Evolutionary conservation across 1,139 yeast species (phyloP).

Genomic region (Magnusiomyces sp.): DNA sequence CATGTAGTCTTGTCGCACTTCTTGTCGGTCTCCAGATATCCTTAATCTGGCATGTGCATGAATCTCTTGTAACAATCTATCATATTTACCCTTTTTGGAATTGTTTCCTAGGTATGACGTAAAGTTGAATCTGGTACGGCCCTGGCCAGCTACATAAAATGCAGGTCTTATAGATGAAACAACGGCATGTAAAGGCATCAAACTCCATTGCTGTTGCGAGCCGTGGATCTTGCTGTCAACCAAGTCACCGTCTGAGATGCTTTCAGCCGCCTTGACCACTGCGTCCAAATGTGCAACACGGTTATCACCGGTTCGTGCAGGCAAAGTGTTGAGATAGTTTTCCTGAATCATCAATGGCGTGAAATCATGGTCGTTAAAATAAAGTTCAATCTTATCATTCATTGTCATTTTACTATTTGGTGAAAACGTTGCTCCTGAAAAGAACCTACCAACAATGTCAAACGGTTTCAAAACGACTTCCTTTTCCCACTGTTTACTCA

Average conservation of each 20-base stretch:
- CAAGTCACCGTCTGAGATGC: constrained; percentile 72
- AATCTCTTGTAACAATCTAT: constrained; percentile 71
- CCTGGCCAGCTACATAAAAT: constrained; percentile 63
- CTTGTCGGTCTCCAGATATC: constrained; percentile 68
- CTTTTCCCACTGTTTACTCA: constrained; percentile 74
- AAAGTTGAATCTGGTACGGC: constrained; percentile 64
- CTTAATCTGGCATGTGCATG: constrained; percentile 80
- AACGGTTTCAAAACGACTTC: constrained; percentile 88
- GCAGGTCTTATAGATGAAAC: constrained; percentile 82
- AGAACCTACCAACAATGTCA: constrained; percentile 69
- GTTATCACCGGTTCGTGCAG: constrained; percentile 27
- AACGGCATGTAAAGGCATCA: constrained; percentile 87
- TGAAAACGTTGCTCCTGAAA: constrained; percentile 55
- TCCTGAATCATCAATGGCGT: constrained; percentile 96
- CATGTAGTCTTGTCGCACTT: constrained; percentile 69
- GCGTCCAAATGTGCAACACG: constrained; percentile 43
- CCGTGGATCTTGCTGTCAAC: constrained; percentile 78
- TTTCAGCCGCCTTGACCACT: constrained; percentile 74
- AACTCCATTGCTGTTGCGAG: constrained; percentile 91
- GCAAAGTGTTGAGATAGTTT: constrained; percentile 66
- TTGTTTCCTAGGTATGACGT: constrained; percentile 88
- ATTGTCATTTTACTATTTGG: constrained; percentile 46
- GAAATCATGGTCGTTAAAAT: constrained; percentile 91
- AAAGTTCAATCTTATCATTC: constrained; percentile 79
- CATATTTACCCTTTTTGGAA: constrained; percentile 73